phyloP scores from a whole-genome alignment of 805 yeast genomes.

The Candida sanyiensis region DNA sequence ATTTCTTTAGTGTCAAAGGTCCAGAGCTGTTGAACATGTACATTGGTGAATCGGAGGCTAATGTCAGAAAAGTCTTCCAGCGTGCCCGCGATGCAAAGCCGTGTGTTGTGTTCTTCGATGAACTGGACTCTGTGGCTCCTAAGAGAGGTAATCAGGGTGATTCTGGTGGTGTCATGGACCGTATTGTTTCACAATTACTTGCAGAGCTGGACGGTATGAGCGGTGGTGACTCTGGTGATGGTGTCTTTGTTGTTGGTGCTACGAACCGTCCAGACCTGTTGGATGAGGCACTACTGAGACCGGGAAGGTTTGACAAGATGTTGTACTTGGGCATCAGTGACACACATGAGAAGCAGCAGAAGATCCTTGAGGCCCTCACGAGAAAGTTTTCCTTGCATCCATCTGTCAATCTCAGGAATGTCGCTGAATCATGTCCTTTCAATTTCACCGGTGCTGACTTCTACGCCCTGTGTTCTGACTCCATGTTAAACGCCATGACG shows the following conservation, averaged over 20 bases:
- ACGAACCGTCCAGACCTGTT: slow-evolving; percentile 93
- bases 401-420: slow-evolving; percentile 48
- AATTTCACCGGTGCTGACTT: slow-evolving; percentile 98
- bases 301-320: slow-evolving; percentile 95
- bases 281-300: slow-evolving; percentile 90
- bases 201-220: slow-evolving; percentile 98
- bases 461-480: slow-evolving; percentile 91
- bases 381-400: slow-evolving; percentile 65
- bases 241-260: slow-evolving; percentile 98
- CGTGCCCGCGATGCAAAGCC: slow-evolving; percentile 95
- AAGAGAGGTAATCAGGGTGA: slow-evolving; percentile 98
- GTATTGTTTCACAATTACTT: slow-evolving; percentile 90
- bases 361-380: slow-evolving; percentile 82
- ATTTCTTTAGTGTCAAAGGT: slow-evolving; percentile 94
- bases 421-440: slow-evolving; percentile 74
- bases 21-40: slow-evolving; percentile 97
- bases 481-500: slow-evolving; percentile 95
- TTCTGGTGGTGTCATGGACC: slow-evolving; percentile 98
- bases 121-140: slow-evolving; percentile 96
- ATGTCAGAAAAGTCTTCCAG: slow-evolving; percentile 90
- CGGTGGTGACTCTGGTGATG: slow-evolving; percentile 65
- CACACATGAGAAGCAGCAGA: slow-evolving; percentile 81
- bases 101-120: slow-evolving; percentile 96
- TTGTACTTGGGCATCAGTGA: slow-evolving; percentile 89
- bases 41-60: slow-evolving; percentile 97